Evolutionary conservation across 208 protist species (phyloP), one percentile per base, ranked within the genome.

Genomic region (Leishmania martiniquensis): DNA sequence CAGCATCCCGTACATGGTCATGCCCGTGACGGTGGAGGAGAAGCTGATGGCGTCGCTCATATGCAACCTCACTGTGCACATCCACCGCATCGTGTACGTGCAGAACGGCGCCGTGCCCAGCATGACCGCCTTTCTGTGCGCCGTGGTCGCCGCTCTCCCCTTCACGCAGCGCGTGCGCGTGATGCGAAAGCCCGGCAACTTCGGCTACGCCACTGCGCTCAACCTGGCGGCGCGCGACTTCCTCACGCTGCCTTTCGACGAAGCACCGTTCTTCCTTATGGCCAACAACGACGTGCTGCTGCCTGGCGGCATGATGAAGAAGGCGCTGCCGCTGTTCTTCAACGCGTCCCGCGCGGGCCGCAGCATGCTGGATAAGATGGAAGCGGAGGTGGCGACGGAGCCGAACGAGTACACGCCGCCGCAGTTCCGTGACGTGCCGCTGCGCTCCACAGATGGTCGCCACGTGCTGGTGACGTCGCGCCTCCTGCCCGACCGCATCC

Each of bases 401-500:
- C 76, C 80, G 13, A 84, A 75, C 68, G 42, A 62, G 66, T 57
- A 74, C 73, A 87, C 82, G 17, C 75, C 79, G 49, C 78, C 72
- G 10, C 63, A 0, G 10, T 76, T 76, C 62, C 75, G 82, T 6
- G 82, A 45, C 32, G 65, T 82, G 22, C 74, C 75, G 73, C 82
- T 86, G 77, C 82, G 82, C 32, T 82, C 82, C 13, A 72, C 57
- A 5, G 73, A 82, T 34, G 76, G 54, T 62, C 49, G 57, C 10
- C 68, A 76, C 60, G 68, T 76, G 37, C 71, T 83, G 54, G 59
- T 81, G 12, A 87, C 85, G 0, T 88, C 86, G 6, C 75, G 76
- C 32, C 69, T 80, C 9, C 72, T 88, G 67, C 84, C 88, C 2
- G 82, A 86, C 74, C 76, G 80, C n/a, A 73, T 90, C 7, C 85